Conservation (phyloP, 192 early-diverging fungal genomes). For the Coemansia sp. region DNA sequence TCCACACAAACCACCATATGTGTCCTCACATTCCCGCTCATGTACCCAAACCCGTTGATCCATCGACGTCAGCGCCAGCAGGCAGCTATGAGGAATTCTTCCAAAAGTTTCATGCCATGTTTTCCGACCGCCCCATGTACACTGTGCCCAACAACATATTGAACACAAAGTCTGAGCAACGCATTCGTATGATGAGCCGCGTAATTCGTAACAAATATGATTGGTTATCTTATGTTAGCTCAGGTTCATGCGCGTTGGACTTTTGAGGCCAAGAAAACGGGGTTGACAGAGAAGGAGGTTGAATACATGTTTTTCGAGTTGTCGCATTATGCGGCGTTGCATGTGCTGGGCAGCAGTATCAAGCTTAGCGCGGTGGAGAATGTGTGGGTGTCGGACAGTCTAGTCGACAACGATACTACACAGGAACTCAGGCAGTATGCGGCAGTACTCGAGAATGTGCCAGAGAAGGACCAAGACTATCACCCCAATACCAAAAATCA, state of each 20-base stretch:
- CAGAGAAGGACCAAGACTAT: slow-evolving; percentile 40
- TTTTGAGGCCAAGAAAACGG: slow-evolving; percentile 21
- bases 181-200: slow-evolving; percentile 33
- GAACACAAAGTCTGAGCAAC: slow-evolving; percentile 31
- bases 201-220: slow-evolving; percentile 54
- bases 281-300: slow-evolving; percentile 43
- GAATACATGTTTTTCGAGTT: slow-evolving; percentile 54
- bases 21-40: no score
- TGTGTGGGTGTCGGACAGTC: slow-evolving; percentile 40
- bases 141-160: background rate
- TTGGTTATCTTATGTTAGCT: slow-evolving; percentile 43
- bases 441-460: slow-evolving; percentile 41
- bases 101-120: background rate
- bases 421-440: slow-evolving; percentile 26
- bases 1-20: no score
- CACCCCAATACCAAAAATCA: slow-evolving; percentile 52
- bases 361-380: slow-evolving; percentile 32
- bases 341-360: slow-evolving; percentile 17
- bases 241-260: slow-evolving; percentile 32
- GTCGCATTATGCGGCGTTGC: slow-evolving; percentile 28
- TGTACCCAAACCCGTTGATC: no score
- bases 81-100: slow-evolving; percentile 11
- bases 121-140: slow-evolving; percentile 15
- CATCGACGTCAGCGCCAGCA: background rate
- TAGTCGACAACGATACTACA: slow-evolving; percentile 20